Evolutionary conservation across 2,329 filamentous ascomycete genomes (phyloP).

Genomic region (Didymella glomerata): DNA sequence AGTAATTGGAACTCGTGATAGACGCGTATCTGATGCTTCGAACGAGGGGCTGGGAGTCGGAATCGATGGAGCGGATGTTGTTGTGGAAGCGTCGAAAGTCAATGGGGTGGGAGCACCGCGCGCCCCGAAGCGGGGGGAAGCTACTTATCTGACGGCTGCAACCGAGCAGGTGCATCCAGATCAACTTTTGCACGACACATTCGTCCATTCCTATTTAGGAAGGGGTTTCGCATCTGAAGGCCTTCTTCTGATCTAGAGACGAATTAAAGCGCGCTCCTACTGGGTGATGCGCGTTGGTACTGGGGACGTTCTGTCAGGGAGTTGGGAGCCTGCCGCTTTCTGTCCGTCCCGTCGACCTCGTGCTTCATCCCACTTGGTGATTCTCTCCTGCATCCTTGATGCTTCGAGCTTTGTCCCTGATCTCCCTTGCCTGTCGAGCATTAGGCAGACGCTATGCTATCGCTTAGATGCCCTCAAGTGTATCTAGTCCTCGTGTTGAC

Average conservation of each 20-base stretch:
- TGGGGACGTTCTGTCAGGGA: conserved; percentile 35
- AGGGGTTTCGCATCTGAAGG: conserved; percentile 37
- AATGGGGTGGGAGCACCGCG: conserved; percentile 35
- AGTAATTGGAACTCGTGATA: conserved; percentile 38
- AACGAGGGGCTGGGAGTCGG: conserved; percentile 40
- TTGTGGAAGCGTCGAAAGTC: conserved; percentile 39
- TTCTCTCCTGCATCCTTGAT: conserved; percentile 10
- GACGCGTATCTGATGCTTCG: conserved; percentile 42
- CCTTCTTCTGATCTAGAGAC: conserved; percentile 37
- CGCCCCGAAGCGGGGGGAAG: conserved; percentile 40
- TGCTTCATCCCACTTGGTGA: conserved; percentile 22
- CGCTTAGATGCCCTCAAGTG: conserved; percentile 5
- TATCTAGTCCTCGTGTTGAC: not conserved
- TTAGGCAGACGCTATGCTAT: conserved; percentile 12
- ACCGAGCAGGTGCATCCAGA: conserved; percentile 40
- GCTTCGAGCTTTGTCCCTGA: conserved; percentile 11
- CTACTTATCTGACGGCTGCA: conserved; percentile 43
- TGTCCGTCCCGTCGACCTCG: conserved; percentile 28
- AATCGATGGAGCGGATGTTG: conserved; percentile 33
- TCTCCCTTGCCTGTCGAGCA: conserved; percentile 9
- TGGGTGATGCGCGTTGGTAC: conserved; percentile 29
- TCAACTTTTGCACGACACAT: conserved; percentile 38
- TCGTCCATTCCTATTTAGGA: conserved; percentile 44
- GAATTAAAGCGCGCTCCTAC: conserved; percentile 30
- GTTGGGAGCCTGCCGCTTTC: conserved; percentile 30